These are phyloP conservation scores for Trichophaea hybrida DNA, from an alignment of 2,329 filamentous ascomycete genomes.

Conservation along the genomic window DNA sequence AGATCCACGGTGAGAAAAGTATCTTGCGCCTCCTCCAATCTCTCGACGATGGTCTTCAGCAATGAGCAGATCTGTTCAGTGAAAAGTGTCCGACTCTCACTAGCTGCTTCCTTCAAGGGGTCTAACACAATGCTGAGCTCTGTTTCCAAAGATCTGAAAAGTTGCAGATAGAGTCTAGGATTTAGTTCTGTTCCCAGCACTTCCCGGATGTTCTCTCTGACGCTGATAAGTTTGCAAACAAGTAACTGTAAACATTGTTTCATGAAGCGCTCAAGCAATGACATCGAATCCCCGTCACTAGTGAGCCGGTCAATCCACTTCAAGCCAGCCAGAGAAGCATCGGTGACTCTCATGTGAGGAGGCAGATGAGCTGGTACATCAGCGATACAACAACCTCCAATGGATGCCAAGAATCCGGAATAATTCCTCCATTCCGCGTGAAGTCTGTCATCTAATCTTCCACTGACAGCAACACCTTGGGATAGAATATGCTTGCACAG, in stretches of 20 bases:
- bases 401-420: slow-evolving; percentile 52
- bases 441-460: slow-evolving; percentile 18
- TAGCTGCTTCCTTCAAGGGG: slow-evolving; percentile 20
- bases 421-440: slow-evolving; percentile 52
- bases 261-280: slow-evolving; percentile 46
- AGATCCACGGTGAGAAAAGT: slow-evolving; percentile 50
- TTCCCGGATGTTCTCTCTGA: slow-evolving; percentile 53
- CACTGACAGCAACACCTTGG: slow-evolving; percentile 31
- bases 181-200: slow-evolving; percentile 52
- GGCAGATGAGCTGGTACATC: slow-evolving; percentile 36
- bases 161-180: slow-evolving; percentile 44
- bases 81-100: slow-evolving; percentile 49
- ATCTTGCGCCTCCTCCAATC: slow-evolving; percentile 49
- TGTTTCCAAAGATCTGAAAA: slow-evolving; percentile 51
- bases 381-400: slow-evolving; percentile 51
- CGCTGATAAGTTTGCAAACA: slow-evolving; percentile 48
- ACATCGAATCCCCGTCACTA: slow-evolving; percentile 46
- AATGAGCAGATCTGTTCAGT: slow-evolving; percentile 53
- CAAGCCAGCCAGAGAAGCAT: slow-evolving; percentile 42
- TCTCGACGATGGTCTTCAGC: slow-evolving; percentile 48
- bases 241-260: slow-evolving; percentile 50
- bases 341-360: slow-evolving; percentile 33
- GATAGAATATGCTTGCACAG: slow-evolving; percentile 45
- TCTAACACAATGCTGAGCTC: slow-evolving; percentile 36
- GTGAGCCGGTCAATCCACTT: slow-evolving; percentile 51